These are phyloP conservation scores for Zygnema circumcarinatum DNA, from an alignment of 139 green algal genomes.

Conservation along the genomic window DNA sequence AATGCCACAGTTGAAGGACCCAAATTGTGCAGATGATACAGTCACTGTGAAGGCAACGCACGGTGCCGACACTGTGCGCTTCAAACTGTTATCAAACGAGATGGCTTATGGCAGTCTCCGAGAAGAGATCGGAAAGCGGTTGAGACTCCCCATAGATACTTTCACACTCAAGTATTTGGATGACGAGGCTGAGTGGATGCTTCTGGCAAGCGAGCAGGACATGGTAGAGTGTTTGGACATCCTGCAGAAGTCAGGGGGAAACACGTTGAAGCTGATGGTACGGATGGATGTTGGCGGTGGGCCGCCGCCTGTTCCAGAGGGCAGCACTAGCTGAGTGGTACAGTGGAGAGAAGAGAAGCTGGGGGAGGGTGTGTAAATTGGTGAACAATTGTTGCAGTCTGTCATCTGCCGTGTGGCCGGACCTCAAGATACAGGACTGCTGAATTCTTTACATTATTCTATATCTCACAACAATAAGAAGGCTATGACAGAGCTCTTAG, in stretches of 20 bases:
- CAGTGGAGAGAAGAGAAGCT: not conserved
- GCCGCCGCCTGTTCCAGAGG: not conserved
- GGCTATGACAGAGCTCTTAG: too few relatives aligned
- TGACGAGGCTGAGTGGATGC: slow-evolving; percentile 46
- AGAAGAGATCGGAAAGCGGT: slow-evolving; percentile 33
- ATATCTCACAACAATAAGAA: not conserved
- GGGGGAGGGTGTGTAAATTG: not conserved
- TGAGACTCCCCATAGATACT: not conserved
- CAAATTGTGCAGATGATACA: not conserved
- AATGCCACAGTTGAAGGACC: not conserved
- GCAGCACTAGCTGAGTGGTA: not conserved
- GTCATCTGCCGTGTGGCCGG: not conserved
- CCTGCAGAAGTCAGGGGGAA: not conserved
- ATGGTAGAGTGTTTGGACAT: slow-evolving; percentile 53
- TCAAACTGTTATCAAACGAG: slow-evolving; percentile 16
- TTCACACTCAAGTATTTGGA: slow-evolving; percentile 49
- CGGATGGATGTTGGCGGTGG: not conserved
- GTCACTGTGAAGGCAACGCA: slow-evolving; percentile 55
- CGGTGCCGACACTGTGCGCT: slow-evolving; percentile 44
- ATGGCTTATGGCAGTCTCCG: not conserved
- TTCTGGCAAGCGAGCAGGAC: slow-evolving; percentile 55
- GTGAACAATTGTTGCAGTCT: not conserved
- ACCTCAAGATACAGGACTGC: not conserved
- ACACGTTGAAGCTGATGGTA: slow-evolving; percentile 53
- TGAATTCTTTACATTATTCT: not conserved